phyloP scores from a whole-genome alignment of 2,329 filamentous ascomycete genomes.

The Incumbomyces lentus region DNA sequence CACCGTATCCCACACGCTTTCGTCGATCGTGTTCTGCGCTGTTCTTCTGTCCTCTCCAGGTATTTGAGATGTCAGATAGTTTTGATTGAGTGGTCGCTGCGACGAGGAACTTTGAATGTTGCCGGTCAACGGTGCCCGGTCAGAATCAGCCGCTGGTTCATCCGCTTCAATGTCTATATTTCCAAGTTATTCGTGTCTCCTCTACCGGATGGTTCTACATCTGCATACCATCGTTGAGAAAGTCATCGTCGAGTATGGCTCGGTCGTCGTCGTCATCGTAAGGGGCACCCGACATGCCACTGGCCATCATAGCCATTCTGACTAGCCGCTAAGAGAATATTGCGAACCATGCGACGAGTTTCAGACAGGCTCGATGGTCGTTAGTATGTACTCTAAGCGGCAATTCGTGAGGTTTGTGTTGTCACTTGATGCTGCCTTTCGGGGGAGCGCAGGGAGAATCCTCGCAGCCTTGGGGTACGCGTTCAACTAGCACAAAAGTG shows the following conservation, averaged over 20 bases:
- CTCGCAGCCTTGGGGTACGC: neutral
- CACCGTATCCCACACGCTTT: conserved; percentile 94
- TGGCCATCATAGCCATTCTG: conserved; percentile 25
- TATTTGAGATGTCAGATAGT: conserved; percentile 79
- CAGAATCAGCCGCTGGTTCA: conserved; percentile 61
- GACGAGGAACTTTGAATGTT: conserved; percentile 60
- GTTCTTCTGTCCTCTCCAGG: conserved; percentile 86
- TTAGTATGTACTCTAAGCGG: neutral
- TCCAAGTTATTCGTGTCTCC: conserved; percentile 60
- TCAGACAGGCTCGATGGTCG: neutral
- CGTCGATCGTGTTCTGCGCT: conserved; percentile 87
- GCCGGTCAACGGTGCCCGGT: conserved; percentile 70
- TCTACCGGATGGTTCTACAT: conserved; percentile 49
- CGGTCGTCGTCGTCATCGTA: conserved; percentile 18
- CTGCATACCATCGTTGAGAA: conserved; percentile 33
- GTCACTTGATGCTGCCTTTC: neutral
- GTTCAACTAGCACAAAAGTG: neutral
- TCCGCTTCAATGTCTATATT: conserved; percentile 66
- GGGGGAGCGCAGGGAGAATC: neutral
- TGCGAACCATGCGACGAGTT: neutral
- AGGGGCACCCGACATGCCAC: conserved; percentile 13
- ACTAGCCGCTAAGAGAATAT: conserved; percentile 8
- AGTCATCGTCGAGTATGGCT: conserved; percentile 25
- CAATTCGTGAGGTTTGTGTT: neutral
- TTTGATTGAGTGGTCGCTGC: conserved; percentile 53